Base-by-base conservation (phyloP, 495 filamentous ascomycete genomes). In the Aspergillus incahuasiensis region DNA sequence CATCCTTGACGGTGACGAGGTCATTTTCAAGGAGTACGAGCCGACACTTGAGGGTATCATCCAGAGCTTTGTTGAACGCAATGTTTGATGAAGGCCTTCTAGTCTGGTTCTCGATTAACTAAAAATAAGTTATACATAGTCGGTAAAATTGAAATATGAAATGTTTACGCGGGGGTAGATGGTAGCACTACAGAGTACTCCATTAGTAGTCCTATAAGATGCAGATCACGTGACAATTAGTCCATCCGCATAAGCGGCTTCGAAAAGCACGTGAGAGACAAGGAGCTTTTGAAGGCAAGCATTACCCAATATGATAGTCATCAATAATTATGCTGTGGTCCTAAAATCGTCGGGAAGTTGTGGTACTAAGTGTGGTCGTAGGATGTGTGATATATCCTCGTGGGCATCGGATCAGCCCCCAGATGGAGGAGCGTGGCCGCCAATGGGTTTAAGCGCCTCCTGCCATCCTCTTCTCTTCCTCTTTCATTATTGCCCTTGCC, bases 21-120 rank as follows among this genome's bases (percentile, higher is more conserved):
- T 96, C 16, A 80, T 73, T 19, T 67, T 96, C 68, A 90, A 83
- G 73, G 90, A 98, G 72, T 98, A 98, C 74, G 92, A 95, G 61
- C 80, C 91, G 1, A 89, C 83, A 0, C 73, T 84, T 8, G 86
- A 94, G 66, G 92, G 92, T 7, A 81, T 98, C 76, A 90, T 98
- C 50, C 80, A 88, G 76, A 96, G 92, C 71, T 97, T 82, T 79
- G 91, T 82, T 0, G 94, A 97, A 58, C 83, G 91, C 58, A 79
- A 82, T 48, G 71, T 84, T 39, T 88, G 71, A 28, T 28, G 25
- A 28, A 28, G 25, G 25, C 13, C 34, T n/a, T n/a, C n/a, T n/a
- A n/a, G n/a, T n/a, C n/a, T n/a, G n/a, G n/a, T n/a, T n/a, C n/a
- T n/a, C n/a, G n/a, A n/a, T n/a, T n/a, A n/a, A n/a, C n/a, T n/a